Conservation (phyloP, 129 eudicot species). For the Lactuca sativa region DNA sequence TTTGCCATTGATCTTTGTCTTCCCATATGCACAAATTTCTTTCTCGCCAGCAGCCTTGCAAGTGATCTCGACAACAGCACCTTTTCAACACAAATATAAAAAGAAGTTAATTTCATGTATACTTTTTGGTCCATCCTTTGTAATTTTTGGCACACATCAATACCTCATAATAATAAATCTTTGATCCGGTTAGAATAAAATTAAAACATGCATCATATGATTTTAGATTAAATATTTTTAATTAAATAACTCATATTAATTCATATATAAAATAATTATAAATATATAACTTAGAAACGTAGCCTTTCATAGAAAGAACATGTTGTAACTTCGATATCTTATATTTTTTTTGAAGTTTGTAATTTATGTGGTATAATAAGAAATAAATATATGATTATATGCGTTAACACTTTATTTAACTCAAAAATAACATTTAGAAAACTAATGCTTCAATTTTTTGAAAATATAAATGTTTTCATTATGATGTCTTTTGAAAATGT, state of each 20-base stretch:
- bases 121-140: slow-evolving; percentile 1
- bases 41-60: slow-evolving; percentile 52
- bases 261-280: neutral
- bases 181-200: neutral
- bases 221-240: too few species aligned
- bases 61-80: slow-evolving; percentile 51
- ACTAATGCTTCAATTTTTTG: too few species aligned
- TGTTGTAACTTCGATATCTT: neutral
- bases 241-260: neutral
- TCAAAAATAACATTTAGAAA: too few species aligned
- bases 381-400: too few species aligned
- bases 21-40: slow-evolving; percentile 49
- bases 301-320: neutral
- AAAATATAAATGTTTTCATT: too few species aligned
- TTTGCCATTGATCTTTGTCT: neutral
- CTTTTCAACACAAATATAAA: slow-evolving; percentile 19
- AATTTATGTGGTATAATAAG: too few species aligned
- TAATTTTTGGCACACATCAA: neutral
- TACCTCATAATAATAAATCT: neutral
- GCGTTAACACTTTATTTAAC: too few species aligned
- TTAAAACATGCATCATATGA: neutral
- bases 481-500: too few species aligned
- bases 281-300: too few species aligned
- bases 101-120: neutral
- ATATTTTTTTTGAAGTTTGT: too few species aligned